Conservation (phyloP, 768 basidiomycete species). For the Macrolepiota fuliginosa region DNA sequence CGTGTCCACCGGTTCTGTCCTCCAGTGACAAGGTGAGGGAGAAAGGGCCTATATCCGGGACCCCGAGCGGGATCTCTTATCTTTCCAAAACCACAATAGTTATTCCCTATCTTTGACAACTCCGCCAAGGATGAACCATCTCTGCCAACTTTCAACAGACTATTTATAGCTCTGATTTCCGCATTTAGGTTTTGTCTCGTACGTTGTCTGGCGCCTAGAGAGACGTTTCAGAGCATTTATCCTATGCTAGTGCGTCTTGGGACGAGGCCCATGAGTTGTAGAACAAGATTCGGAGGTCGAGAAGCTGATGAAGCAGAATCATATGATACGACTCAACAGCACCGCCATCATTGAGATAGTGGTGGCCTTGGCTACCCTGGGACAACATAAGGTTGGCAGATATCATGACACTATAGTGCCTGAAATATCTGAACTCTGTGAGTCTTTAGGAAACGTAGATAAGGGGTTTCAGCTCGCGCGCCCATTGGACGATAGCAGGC, state of each 20-base stretch:
- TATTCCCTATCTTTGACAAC: neutral
- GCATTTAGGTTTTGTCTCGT: neutral
- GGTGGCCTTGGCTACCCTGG: neutral
- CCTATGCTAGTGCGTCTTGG: too few species aligned
- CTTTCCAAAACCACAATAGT: neutral
- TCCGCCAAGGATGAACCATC: neutral
- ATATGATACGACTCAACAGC: neutral
- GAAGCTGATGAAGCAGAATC: neutral
- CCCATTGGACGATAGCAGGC: slow-evolving; percentile 16
- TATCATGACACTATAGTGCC: neutral
- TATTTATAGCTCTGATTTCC: neutral
- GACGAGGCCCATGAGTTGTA: too few species aligned
- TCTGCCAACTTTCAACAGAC: neutral
- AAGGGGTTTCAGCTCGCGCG: neutral
- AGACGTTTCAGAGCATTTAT: too few species aligned
- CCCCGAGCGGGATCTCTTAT: too few species aligned
- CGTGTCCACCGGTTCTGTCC: too few species aligned
- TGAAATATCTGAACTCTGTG: neutral
- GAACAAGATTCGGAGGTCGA: neutral
- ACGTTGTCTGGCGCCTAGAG: neutral
- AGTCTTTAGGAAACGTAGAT: neutral
- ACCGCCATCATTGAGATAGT: neutral
- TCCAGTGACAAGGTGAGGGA: too few species aligned
- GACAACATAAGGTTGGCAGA: neutral
- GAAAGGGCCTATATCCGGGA: too few species aligned